Base-by-base conservation (phyloP, 805 yeast species). In the Starmerella potacharoeniae region DNA sequence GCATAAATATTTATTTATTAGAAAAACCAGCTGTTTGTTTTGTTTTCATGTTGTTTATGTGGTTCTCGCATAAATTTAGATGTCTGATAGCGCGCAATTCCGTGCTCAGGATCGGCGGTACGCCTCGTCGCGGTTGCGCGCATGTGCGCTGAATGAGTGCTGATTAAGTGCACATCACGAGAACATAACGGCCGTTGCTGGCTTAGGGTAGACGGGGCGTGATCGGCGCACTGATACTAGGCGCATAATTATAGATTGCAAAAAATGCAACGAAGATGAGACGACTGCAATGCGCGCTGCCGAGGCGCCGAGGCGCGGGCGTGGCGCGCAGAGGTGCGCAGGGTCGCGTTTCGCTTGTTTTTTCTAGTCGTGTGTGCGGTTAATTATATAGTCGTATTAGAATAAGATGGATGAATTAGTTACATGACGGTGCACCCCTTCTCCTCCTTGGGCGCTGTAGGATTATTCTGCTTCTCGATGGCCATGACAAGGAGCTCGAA, bases 391-490 rank as follows among this genome's bases (percentile, higher is more conserved):
- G 13, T 14, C 5, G 41, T 7, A 37, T 37, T 14, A 37, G 5
- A 22, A n/a, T 31, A 31, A 9, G 28, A 14, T 8, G 11, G 37
- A 34, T 22, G 34, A 33, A 46, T 46, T 29, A 31, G 40, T 60
- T 49, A 78, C 71, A 74, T 71, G 17, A 81, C 62, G 28, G 70
- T 64, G 67, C 86, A 81, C 62, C 76, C 78, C 53, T 77, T 81
- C 43, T 75, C 74, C 52, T 69, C 69, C 43, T 72, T 69, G 16
- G 70, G 67, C 8, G 72, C 68, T 35, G 55, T 54, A 39, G 77
- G 84, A 59, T 81, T 80, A 65, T 81, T 82, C 55, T 76, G 74
- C 56, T 73, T 71, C 67, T 85, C 93, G 59, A 86, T 83, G 60
- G 77, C 79, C 49, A 73, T 75, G 42, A 81, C 71, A 60, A 86